Evolutionary conservation across 2,329 filamentous ascomycete species (phyloP), one percentile per base, ranked within the genome.

Genomic region (Ophiosphaerella korrae): DNA sequence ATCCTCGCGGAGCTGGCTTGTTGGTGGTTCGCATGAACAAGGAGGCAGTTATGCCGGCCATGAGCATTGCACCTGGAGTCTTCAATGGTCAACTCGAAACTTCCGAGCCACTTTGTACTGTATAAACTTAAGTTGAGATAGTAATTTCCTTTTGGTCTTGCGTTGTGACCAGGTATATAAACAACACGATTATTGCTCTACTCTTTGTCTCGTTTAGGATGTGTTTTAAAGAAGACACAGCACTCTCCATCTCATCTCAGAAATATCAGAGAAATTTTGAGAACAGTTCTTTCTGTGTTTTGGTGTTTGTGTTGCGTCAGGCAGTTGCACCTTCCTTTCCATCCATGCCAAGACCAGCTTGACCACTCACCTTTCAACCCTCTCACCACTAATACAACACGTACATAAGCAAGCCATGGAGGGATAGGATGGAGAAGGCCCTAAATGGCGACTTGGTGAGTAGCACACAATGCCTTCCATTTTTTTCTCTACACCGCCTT

Each of bases 371-470:
- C n/a, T 23, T 23, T 37, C n/a, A 7, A 33, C 11, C 4, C 6
- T 31, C 26, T 42, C 5, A 33, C 40, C 36, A 18, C n/a, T 7
- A 18, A 37, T 18, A 24, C 21, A 33, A 35, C 32, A 16, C 9
- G 8, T 9, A 34, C 3, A 21, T 9, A 5, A 3, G 13, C 21
- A 26, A 5, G 13, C 16, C 21, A 14, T 44, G 33, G 42, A 44
- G 21, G 13, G 16, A 13, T 44, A 44, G 7, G 31, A 44, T 9
- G 32, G 42, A 8, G 44, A 57, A 23, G 52, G 52, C 40, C 53
- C 52, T 11, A 62, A 62, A 18, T 62, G 55, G 49, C 52, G 57
- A 23, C 39, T 60, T 9, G 58, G 58, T 60, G 29, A 31, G 48
- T 41, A 7, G 13, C 24, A 3, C 9, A 18, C 12, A 7, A 23